Conservation (phyloP, 257 asterid genomes). For the Rauvolfia tetraphylla region DNA sequence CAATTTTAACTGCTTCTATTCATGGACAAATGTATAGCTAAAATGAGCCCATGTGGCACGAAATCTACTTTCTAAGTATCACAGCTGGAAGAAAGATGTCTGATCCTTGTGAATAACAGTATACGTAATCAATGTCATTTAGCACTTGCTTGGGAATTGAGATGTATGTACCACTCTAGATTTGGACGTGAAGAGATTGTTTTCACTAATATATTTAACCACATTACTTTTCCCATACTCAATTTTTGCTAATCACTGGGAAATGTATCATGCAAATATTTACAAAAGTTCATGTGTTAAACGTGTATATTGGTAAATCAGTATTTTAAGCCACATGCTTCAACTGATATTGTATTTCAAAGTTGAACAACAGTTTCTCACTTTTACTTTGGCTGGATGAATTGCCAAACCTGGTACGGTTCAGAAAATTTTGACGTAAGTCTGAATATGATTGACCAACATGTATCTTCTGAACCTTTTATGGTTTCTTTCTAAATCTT, state of each 20-base stretch:
- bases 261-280: neutral
- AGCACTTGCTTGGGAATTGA: neutral
- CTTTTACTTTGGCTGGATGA: slow-evolving; percentile 7
- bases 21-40: neutral
- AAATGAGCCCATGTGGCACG: neutral
- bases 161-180: neutral
- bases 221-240: neutral
- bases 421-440: neutral
- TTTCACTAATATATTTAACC: too few relatives aligned
- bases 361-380: neutral
- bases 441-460: neutral
- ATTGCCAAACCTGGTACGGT: neutral
- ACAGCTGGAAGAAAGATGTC: neutral
- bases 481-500: neutral
- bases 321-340: neutral
- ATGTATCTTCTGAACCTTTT: neutral
- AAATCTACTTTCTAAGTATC: neutral
- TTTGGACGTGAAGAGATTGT: too few relatives aligned
- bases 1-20: neutral
- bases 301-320: neutral
- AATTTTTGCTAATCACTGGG: neutral
- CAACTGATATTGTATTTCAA: neutral
- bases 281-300: neutral
- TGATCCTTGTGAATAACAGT: neutral
- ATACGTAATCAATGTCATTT: neutral